Percentiles rank a stretch among this genome's conserved stretches.
These are phyloP conservation scores for Neurospora sp. DNA, from an alignment of 495 filamentous ascomycete species.

Conservation along the genomic window DNA sequence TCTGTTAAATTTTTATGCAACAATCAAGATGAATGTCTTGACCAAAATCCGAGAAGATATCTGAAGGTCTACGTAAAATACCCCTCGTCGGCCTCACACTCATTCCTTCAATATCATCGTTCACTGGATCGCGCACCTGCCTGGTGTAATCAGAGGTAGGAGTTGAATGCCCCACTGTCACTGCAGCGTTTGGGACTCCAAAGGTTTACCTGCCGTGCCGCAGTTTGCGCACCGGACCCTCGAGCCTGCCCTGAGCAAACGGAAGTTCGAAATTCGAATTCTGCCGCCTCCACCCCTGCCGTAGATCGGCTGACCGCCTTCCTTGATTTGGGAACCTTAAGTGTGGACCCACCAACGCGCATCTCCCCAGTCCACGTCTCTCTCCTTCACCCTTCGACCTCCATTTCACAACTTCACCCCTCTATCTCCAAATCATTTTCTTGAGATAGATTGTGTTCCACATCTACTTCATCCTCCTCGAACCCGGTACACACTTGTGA, in stretches of 20 bases:
- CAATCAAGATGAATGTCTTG: neutral
- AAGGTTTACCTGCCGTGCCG: neutral
- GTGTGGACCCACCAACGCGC: neutral
- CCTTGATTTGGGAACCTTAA: neutral
- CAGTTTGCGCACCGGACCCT: neutral
- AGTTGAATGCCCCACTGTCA: neutral
- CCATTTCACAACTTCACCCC: neutral
- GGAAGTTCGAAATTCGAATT: neutral
- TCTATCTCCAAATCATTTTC: neutral
- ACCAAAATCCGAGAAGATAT: neutral
- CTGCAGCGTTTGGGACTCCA: neutral
- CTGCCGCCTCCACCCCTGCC: neutral
- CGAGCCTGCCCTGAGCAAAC: neutral
- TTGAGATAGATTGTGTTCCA: neutral
- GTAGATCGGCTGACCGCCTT: constrained; percentile 1
- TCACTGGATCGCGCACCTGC: neutral
- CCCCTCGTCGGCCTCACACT: neutral
- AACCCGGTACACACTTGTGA: neutral
- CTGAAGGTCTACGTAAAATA: neutral
- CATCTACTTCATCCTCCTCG: neutral
- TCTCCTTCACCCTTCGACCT: neutral
- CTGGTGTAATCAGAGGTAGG: neutral
- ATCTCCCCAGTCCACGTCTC: neutral
- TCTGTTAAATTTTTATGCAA: neutral
- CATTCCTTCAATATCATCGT: neutral